Conservation (phyloP, 768 basidiomycete genomes). For the Sarcodon aspratus region DNA sequence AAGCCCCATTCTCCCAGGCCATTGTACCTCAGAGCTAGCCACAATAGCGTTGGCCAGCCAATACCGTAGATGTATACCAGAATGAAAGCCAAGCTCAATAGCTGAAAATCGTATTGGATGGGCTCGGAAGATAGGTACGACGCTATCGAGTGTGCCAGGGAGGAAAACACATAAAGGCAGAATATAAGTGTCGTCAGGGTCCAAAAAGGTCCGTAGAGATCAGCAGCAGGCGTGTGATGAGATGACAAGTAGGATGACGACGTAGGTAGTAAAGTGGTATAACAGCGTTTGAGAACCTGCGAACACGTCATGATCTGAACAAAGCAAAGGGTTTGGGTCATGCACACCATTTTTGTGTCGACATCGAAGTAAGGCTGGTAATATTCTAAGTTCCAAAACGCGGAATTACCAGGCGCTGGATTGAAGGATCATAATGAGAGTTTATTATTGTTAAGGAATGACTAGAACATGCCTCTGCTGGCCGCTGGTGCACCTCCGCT, state of each 20-base stretch:
- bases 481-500: not conserved
- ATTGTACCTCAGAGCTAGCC: conserved; percentile 76
- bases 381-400: conserved; percentile 77
- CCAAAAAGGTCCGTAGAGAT: conserved; percentile 95
- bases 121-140: conserved; percentile 63
- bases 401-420: conserved; percentile 29
- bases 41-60: conserved; percentile 69
- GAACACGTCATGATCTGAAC: conserved; percentile 2
- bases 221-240: conserved; percentile 52
- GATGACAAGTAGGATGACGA: conserved; percentile 51
- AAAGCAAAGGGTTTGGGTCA: conserved; percentile 6
- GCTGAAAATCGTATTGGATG: conserved; percentile 77
- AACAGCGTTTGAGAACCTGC: conserved; percentile 65
- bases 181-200: conserved; percentile 93
- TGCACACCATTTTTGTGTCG: conserved; percentile 58
- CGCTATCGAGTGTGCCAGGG: conserved; percentile 78
- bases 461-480: no score
- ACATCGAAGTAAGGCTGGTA: conserved; percentile 87
- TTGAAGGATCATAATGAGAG: no score
- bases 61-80: conserved; percentile 86
- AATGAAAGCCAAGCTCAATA: conserved; percentile 73
- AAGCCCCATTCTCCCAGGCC: conserved; percentile 85
- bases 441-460: no score
- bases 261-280: conserved; percentile 67
- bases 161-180: conserved; percentile 86